Conservation (phyloP, 2,329 filamentous ascomycete species). For the Pseudogymnoascus pannorum region DNA sequence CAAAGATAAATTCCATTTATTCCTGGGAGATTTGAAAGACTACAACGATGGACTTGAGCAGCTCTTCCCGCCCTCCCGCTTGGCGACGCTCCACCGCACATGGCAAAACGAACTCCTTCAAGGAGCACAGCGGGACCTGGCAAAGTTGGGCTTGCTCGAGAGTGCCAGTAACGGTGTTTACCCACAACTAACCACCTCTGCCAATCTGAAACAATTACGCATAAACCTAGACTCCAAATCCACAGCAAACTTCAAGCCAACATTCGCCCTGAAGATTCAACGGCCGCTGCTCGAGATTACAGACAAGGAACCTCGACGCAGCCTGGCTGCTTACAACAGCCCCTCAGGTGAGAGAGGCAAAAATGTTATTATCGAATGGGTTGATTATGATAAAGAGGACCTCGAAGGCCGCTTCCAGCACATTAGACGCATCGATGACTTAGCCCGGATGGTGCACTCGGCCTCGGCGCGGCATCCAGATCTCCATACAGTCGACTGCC, state of each 20-base stretch:
- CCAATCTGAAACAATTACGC: conserved; percentile 38
- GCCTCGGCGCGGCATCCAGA: conserved; percentile 39
- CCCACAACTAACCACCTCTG: conserved; percentile 36
- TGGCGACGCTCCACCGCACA: conserved; percentile 37
- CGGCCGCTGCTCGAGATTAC: conserved; percentile 27
- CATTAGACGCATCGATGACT: conserved; percentile 39
- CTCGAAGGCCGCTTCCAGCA: conserved; percentile 37
- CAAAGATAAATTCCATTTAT: conserved; percentile 38
- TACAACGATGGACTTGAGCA: conserved; percentile 43
- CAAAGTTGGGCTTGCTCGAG: conserved; percentile 37
- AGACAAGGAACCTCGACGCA: conserved; percentile 19
- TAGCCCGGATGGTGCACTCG: conserved; percentile 41
- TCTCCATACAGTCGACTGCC: conserved; percentile 40
- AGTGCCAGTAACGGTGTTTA: conserved; percentile 36
- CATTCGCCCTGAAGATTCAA: conserved; percentile 36
- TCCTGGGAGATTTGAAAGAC: conserved; percentile 38
- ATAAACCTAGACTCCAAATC: conserved; percentile 40
- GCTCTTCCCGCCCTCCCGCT: conserved; percentile 37
- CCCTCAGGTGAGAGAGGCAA: conserved; percentile 21
- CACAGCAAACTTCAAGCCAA: conserved; percentile 35
- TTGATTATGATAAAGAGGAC: conserved; percentile 35
- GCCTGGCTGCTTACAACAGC: conserved; percentile 31
- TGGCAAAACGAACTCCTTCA: conserved; percentile 42
- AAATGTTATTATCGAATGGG: conserved; percentile 38
- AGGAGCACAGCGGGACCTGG: conserved; percentile 35